phyloP scores from a whole-genome alignment of 345 rosid genomes.

The Acer yangbiense region DNA sequence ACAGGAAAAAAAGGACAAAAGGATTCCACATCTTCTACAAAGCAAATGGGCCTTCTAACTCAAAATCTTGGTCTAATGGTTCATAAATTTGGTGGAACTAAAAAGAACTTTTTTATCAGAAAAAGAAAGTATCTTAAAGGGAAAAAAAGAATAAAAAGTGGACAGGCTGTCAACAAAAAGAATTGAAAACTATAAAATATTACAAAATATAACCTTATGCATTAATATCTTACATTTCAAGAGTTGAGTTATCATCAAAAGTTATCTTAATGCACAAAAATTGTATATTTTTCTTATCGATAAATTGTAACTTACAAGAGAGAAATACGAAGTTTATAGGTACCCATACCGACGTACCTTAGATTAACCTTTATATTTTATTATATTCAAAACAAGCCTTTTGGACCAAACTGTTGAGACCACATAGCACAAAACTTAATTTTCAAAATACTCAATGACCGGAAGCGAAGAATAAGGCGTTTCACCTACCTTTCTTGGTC shows the following conservation, averaged over 20 bases:
- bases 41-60: not conserved
- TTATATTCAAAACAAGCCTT: not conserved
- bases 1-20: not conserved
- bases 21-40: not conserved
- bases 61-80: not conserved
- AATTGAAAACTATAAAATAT: not conserved
- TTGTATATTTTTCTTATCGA: not conserved
- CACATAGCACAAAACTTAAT: not conserved
- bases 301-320: not conserved
- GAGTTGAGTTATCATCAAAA: not conserved
- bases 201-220: not conserved
- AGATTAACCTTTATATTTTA: not conserved
- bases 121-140: not conserved
- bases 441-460: not conserved
- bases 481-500: slow-evolving; percentile 76
- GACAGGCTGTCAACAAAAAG: not conserved
- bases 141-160: not conserved
- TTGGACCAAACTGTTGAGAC: not conserved
- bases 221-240: not conserved
- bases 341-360: too few relatives aligned
- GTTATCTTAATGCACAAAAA: not conserved
- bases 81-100: not conserved
- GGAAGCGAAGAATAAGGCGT: slow-evolving; percentile 3
- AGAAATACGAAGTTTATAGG: not conserved
- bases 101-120: not conserved